Evolutionary conservation across 805 yeast species (phyloP), one percentile per base, ranked within the genome.

Genomic region (Schizosaccharomyces japonicus): DNA sequence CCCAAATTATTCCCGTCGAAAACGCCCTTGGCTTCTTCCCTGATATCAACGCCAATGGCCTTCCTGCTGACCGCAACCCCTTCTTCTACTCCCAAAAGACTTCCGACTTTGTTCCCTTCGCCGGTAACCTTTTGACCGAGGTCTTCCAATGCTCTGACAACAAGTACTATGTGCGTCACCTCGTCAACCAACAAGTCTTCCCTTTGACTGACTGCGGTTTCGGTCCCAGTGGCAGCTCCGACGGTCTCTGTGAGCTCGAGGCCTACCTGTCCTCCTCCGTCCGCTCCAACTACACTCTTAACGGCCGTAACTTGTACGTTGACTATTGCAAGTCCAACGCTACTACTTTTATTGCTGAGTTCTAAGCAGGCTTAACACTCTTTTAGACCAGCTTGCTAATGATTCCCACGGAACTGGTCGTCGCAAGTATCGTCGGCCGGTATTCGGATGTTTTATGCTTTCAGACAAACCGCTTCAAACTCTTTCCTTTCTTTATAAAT

Each of bases 251-350:
- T 23, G 42, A 36, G 23, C 26, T 36, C 13, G 13, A 15, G 2
- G 42, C 42, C 8, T 36, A 36, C 13, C 26, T 36, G 7, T 19
- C 46, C 28, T 48, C 50, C 25, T 26, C 49, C 3, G 36, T 26
- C 27, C 25, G 39, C 27, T 23, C 21, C 29, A 32, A 39, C 32
- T 28, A 36, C 7, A 29, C 46, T 21, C 27, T 13, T 19, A 36
- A 36, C 8, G 42, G 42, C n/a, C n/a, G n/a, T n/a, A n/a, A n/a
- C n/a, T n/a, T n/a, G n/a, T n/a, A n/a, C n/a, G n/a, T n/a, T n/a
- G n/a, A n/a, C n/a, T n/a, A n/a, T n/a, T n/a, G n/a, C n/a, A n/a
- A n/a, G n/a, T n/a, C n/a, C n/a, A n/a, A n/a, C n/a, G n/a, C n/a
- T n/a, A n/a, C n/a, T n/a, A n/a, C n/a, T n/a, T n/a, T n/a, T n/a